Evolutionary conservation across 1,284 basidiomycete species (phyloP), one percentile per base, ranked within the genome.

Genomic region (Cutaneotrichosporon dermatis): DNA sequence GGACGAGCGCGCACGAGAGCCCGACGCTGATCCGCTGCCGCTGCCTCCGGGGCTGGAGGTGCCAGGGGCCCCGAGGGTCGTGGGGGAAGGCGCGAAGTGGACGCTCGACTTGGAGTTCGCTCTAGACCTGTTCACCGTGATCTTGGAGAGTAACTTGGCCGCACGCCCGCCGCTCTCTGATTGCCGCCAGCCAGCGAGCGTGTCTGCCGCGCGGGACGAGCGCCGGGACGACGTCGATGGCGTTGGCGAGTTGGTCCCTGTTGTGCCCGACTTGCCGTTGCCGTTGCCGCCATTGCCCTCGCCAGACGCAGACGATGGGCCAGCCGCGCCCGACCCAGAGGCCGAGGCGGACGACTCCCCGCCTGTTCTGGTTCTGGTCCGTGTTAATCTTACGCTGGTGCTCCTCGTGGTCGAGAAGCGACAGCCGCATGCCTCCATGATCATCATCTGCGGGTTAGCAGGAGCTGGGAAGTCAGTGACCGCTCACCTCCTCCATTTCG

Each of bases 351-450:
- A 6, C 10, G 46, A n/a, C 46, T 36, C 11, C 2, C 37, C 33
- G 8, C 37, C 49, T 35, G 36, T 25, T 45, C 10, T 35, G 36
- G 16, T 70, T 70, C n/a, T 71, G 69, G 13, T 65, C 67, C 7
- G 67, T 61, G 39, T 8, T 12, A 9, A 40, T 25, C 49, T 73
- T 72, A 4, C 69, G 68, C 61, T 77, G 76, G 74, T 81, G 77
- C 63, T 83, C 81, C 64, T 84, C 83, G 64, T 98, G 92, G 67
- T 99, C 95, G 55, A 96, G 76, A 65, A 98, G 81, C 48, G 92
- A 96, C 59, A 97, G 80, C 45, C 95, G 86, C 93, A 99, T 97
- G 1, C 96, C 79, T 99, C 95, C 90, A 95, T 94, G 56, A 99
- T 82, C 94, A 99, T 97, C 51, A 98, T 80, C 89, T 97, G 60